These are phyloP conservation scores for Pyrenopolyporus hunteri DNA, from an alignment of 495 filamentous ascomycete genomes.

Conservation along the genomic window DNA sequence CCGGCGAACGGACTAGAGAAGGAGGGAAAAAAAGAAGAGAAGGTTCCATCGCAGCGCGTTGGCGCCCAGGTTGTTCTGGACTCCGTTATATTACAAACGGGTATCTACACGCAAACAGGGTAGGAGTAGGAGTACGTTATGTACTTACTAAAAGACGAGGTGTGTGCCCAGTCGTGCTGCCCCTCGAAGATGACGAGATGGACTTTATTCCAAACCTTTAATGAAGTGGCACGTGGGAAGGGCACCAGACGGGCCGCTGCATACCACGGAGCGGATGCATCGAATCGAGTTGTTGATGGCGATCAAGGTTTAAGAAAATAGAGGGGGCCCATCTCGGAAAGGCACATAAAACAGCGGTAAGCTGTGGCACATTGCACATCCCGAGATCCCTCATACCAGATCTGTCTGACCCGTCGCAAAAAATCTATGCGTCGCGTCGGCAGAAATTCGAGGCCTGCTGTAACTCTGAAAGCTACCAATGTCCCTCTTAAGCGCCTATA, in stretches of 20 bases:
- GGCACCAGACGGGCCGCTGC: constrained; percentile 12
- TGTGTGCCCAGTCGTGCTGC: background rate
- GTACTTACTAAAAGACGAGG: background rate
- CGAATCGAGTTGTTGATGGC: background rate
- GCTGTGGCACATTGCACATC: constrained; percentile 23
- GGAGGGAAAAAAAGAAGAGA: background rate
- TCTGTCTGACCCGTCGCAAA: constrained; percentile 28
- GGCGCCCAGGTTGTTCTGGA: too few species aligned
- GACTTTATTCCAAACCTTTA: constrained; percentile 9
- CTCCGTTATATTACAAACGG: too few species aligned
- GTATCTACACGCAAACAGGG: too few species aligned
- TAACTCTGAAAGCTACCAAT: constrained; percentile 9
- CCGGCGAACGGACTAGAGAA: constrained; percentile 3
- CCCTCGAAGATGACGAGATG: background rate
- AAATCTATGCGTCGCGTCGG: constrained; percentile 5
- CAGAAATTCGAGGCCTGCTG: constrained; percentile 1
- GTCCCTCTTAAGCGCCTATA: background rate
- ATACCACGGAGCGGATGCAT: too few species aligned
- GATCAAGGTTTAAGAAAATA: constrained; percentile 19
- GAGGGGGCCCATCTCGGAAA: constrained; percentile 8
- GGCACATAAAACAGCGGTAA: constrained; percentile 28
- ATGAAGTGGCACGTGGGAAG: constrained; percentile 21
- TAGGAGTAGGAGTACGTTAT: too few species aligned
- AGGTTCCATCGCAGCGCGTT: too few species aligned
- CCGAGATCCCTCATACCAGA: constrained; percentile 32